phyloP scores from a whole-genome alignment of 305 asterid species.

The Fraxinus greggii region DNA sequence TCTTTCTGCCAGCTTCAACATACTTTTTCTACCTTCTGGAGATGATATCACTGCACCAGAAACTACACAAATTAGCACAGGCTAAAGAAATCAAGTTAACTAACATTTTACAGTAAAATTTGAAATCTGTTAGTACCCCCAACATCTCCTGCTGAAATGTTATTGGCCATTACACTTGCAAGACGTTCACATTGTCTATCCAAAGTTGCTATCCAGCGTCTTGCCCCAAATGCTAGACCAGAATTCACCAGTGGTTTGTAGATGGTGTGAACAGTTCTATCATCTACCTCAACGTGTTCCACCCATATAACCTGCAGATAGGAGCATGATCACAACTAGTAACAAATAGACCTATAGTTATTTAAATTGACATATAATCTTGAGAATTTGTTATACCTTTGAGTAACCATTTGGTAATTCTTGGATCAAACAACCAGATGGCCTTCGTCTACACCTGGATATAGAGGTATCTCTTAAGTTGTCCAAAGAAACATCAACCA shows the following conservation, averaged over 20 bases:
- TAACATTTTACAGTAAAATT: background rate
- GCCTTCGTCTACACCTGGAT: slow-evolving; percentile 74
- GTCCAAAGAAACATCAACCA: slow-evolving; percentile 89
- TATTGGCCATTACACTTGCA: slow-evolving; percentile 83
- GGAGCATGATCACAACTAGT: background rate
- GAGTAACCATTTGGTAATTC: slow-evolving; percentile 95
- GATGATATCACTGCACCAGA: slow-evolving; percentile 65
- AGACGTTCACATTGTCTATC: slow-evolving; percentile 89
- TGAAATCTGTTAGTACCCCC: slow-evolving; percentile 42
- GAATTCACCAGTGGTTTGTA: slow-evolving; percentile 75
- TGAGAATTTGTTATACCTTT: slow-evolving; percentile 41
- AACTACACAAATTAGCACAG: background rate
- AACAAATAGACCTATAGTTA: background rate
- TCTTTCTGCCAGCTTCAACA: slow-evolving; percentile 90
- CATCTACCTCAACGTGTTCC: slow-evolving; percentile 91
- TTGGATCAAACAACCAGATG: slow-evolving; percentile 91
- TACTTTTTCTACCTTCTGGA: slow-evolving; percentile 83
- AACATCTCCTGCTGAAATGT: slow-evolving; percentile 77
- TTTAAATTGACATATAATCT: background rate
- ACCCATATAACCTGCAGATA: slow-evolving; percentile 73
- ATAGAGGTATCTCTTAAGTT: slow-evolving; percentile 57
- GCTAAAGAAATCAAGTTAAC: background rate
- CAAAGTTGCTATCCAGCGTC: slow-evolving; percentile 85
- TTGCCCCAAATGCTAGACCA: slow-evolving; percentile 86
- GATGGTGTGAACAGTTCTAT: slow-evolving; percentile 73